phyloP scores from a whole-genome alignment of 106 monocot species.

The Apostasia shenzhenica region DNA sequence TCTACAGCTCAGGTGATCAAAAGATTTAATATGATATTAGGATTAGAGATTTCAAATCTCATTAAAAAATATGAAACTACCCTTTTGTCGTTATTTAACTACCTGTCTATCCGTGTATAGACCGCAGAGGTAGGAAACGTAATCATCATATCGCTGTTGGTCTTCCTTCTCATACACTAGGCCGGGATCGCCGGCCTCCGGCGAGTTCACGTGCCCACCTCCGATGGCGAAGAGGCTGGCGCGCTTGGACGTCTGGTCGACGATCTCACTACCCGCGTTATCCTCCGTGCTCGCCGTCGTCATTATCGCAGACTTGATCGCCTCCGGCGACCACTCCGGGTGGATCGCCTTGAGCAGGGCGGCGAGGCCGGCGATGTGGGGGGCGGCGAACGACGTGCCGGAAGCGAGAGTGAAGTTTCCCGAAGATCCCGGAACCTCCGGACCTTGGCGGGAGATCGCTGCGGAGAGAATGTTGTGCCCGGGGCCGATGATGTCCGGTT shows the following conservation, averaged over 20 bases:
- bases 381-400: constrained; percentile 47
- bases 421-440: background rate
- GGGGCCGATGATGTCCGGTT: constrained; percentile 40
- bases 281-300: too few species aligned
- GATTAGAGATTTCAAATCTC: too few species aligned
- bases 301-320: too few species aligned
- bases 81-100: too few species aligned
- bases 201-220: background rate
- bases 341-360: too few species aligned
- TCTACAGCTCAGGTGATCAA: too few species aligned
- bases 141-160: background rate
- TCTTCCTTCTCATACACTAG: constrained; percentile 7
- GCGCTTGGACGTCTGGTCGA: background rate
- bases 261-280: too few species aligned
- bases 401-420: background rate
- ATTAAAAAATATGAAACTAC: too few species aligned
- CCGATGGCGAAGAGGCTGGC: constrained; percentile 1
- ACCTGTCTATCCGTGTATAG: background rate
- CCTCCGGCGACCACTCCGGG: too few species aligned
- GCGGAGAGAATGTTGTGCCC: constrained; percentile 30
- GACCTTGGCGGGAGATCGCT: constrained; percentile 15
- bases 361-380: background rate
- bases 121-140: constrained; percentile 1
- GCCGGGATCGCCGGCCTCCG: constrained; percentile 6
- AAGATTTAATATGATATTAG: too few species aligned